A percentile compares a stretch with the other conserved stretches of the same genome.
Conservation (phyloP, 192 early-diverging fungal genomes). For the Phlyctochytrium arcticum region DNA sequence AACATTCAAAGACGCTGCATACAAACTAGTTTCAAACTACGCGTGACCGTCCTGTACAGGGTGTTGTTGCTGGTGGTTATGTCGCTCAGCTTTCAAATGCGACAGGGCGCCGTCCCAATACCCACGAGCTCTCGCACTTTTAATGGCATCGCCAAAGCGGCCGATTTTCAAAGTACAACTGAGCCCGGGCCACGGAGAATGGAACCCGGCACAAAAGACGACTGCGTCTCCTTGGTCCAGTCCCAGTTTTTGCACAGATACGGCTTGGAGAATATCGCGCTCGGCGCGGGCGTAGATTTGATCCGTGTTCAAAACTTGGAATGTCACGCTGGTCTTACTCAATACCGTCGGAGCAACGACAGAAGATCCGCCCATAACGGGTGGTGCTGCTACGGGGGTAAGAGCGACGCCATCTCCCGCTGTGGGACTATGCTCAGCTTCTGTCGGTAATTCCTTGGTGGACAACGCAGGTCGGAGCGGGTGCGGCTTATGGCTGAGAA, state of each 20-base stretch:
- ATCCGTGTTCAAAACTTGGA: constrained; percentile 36
- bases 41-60: too few species aligned
- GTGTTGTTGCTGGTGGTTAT: not conserved
- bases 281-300: constrained; percentile 45
- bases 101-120: constrained; percentile 1
- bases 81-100: not conserved
- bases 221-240: constrained; percentile 37
- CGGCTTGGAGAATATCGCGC: constrained; percentile 31
- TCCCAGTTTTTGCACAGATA: constrained; percentile 3
- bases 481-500: too few species aligned
- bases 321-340: not conserved
- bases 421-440: not conserved
- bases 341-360: not conserved
- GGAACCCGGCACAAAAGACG: constrained; percentile 46
- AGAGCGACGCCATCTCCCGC: not conserved
- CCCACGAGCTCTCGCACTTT: not conserved
- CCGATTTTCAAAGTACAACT: constrained; percentile 40
- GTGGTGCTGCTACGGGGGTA: not conserved
- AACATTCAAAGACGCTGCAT: too few species aligned
- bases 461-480: not conserved
- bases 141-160: constrained; percentile 35
- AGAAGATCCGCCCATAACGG: too few species aligned
- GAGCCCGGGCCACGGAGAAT: constrained; percentile 42
- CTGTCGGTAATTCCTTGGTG: not conserved
- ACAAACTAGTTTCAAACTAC: too few species aligned